Percentiles rank a stretch among this genome's conserved stretches.
Conservation (phyloP, 2,329 filamentous ascomycete species). For the Talaromyces marneffei region DNA sequence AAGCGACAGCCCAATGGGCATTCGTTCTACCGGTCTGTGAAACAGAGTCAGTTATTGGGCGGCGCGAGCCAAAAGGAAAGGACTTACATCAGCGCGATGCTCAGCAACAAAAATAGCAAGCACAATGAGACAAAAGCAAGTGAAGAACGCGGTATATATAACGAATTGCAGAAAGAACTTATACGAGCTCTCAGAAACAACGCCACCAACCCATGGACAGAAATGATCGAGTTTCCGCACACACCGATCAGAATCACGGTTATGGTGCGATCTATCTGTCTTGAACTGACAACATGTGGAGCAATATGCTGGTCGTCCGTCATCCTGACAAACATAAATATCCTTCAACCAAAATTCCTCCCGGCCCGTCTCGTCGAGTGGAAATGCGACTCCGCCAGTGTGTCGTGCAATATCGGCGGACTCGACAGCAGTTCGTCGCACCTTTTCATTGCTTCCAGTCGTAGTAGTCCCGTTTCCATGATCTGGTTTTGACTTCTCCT, state of each 20-base stretch:
- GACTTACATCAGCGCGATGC: conserved; percentile 30
- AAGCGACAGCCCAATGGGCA: conserved; percentile 58
- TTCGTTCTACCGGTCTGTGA: conserved; percentile 44
- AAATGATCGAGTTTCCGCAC: conserved; percentile 91
- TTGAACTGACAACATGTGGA: conserved; percentile 80
- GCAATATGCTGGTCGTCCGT: conserved; percentile 85
- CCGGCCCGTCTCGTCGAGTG: conserved; percentile 60
- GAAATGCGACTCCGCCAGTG: conserved; percentile 23
- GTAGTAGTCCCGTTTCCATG: conserved; percentile 22
- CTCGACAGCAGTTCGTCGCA: neutral
- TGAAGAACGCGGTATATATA: conserved; percentile 65
- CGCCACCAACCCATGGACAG: conserved; percentile 92
- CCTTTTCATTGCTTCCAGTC: conserved; percentile 25
- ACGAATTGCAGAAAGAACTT: conserved; percentile 92
- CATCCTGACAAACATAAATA: conserved; percentile 73
- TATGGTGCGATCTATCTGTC: conserved; percentile 81
- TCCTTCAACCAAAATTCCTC: conserved; percentile 76
- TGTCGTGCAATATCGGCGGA: conserved; percentile 18
- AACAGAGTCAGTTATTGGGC: conserved; percentile 15
- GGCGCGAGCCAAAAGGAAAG: conserved; percentile 2
- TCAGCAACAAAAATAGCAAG: conserved; percentile 59
- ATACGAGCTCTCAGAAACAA: conserved; percentile 77
- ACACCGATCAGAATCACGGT: conserved; percentile 72
- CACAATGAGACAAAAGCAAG: conserved; percentile 57
- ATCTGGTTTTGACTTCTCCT: conserved; percentile 18